Evolutionary conservation across 805 yeast genomes (phyloP).

Genomic region (Hanseniaspora taiwanica): DNA sequence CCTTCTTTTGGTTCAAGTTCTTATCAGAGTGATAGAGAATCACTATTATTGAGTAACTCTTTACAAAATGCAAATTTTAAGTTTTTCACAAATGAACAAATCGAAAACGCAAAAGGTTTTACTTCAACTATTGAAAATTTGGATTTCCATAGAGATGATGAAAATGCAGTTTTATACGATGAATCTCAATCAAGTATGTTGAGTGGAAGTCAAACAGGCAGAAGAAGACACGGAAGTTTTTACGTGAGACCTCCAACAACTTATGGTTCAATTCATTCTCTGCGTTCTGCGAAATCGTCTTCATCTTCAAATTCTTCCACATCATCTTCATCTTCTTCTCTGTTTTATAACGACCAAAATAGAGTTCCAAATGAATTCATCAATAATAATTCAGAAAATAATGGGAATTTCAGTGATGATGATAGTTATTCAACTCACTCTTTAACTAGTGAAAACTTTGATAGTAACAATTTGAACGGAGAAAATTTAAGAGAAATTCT

Average conservation of each 20-base stretch:
- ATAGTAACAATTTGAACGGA: constrained; percentile 7
- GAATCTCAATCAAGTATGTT: constrained; percentile 1
- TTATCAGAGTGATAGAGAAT: constrained; percentile 1
- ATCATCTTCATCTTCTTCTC: constrained; percentile 25
- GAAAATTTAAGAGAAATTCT: constrained; percentile 4
- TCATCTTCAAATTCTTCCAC: too few relatives aligned
- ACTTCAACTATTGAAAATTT: constrained; percentile 63
- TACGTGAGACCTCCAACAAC: constrained; percentile 5
- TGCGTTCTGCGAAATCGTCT: constrained; percentile 8
- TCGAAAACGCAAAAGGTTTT: constrained; percentile 73
- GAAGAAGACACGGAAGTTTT: constrained; percentile 6
- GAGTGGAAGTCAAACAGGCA: constrained; percentile 4
- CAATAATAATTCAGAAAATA: constrained; percentile 15
- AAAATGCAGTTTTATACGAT: constrained; percentile 24
- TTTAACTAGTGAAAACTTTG: constrained; percentile 15
- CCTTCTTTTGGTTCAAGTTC: not conserved
- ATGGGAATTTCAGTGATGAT: constrained; percentile 12
- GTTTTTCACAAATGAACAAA: constrained; percentile 73
- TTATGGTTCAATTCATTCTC: constrained; percentile 17
- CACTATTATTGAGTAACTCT: constrained; percentile 11
- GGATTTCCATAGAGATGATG: constrained; percentile 70
- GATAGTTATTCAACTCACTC: constrained; percentile 24
- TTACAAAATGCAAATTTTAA: constrained; percentile 31
- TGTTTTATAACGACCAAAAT: constrained; percentile 23
- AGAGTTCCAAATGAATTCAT: constrained; percentile 27